Base-by-base conservation (phyloP, 2,329 filamentous ascomycete species). In the Fusarium sp. region DNA sequence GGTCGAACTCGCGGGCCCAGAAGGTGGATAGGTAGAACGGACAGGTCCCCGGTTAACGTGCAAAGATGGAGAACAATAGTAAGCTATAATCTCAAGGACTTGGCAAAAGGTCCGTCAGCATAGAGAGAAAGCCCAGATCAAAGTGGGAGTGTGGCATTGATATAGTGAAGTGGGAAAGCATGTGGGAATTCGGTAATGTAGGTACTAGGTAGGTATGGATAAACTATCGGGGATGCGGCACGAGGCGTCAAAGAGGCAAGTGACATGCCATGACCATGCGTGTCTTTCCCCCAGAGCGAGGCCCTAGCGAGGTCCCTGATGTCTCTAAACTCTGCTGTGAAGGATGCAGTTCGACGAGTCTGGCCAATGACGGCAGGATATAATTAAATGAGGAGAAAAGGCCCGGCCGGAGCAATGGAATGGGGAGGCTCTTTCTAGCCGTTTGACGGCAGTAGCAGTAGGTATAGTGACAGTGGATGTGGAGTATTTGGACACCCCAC, bases 341-440 rank as follows among this genome's bases (percentile, higher is more conserved):
- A 20, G 38, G 40, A 28, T 40, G 40, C 26, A 49, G 17, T 63
- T 30, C 21, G 50, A 50, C 28, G 32, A 34, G 34, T 45, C 6
- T 20, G 32, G 34, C 64, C 64, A 67, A 67, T 67, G 46, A 45
- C 63, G 30, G 40, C 21, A 36, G 34, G 11, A 30, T 45, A 56
- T 42, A 62, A 55, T 30, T 40, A 15, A 32, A 30, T 55, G 42
- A 47, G 44, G 45, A 58, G 40, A 46, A 64, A 40, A 34, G 36
- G 50, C 40, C 38, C 59, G 59, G 60, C 60, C 70, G 70, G 70
- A 61, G 70, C 53, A 73, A 73, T 70, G 70, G 70, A 72, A 28
- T 28, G 26, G 68, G 62, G 47, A 36, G 53, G 40, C 12, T 66
- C 53, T 64, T 14, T 20, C 43, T 17, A 45, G 32, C 30, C 32